These are phyloP conservation scores for Penicillium roqueforti DNA, from an alignment of 495 filamentous ascomycete species.

Conservation along the genomic window DNA sequence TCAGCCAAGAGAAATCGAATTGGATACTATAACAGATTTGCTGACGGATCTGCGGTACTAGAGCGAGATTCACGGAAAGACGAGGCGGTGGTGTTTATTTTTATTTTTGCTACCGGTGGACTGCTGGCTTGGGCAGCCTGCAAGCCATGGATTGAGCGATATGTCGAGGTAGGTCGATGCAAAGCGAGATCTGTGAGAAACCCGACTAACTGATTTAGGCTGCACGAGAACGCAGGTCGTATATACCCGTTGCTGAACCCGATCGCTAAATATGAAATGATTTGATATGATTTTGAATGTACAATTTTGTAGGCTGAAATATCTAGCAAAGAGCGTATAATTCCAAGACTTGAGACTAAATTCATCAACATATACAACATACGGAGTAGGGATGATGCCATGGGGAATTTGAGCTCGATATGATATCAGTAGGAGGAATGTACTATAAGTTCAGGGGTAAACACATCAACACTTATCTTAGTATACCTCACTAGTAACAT, in stretches of 20 bases:
- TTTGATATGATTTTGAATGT: not conserved
- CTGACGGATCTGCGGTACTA: slow-evolving; percentile 27
- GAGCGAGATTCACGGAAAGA: slow-evolving; percentile 88
- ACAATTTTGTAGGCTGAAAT: not conserved
- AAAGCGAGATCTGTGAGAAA: not conserved
- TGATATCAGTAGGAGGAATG: not conserved
- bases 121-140: slow-evolving; percentile 75
- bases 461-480: not conserved
- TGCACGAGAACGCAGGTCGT: slow-evolving; percentile 42
- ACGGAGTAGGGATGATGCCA: not conserved
- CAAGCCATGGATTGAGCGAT: slow-evolving; percentile 59
- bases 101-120: slow-evolving; percentile 81
- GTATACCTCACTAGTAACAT: too few species aligned
- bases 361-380: too few species aligned
- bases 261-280: slow-evolving; percentile 15
- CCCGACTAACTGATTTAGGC: slow-evolving; percentile 23
- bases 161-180: slow-evolving; percentile 45
- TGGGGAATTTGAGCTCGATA: not conserved
- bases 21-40: slow-evolving; percentile 5
- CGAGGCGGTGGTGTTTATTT: slow-evolving; percentile 85
- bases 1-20: not conserved
- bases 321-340: not conserved
- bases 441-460: not conserved
- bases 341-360: not conserved
- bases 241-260: slow-evolving; percentile 39